Conservation (phyloP, 345 rosid species). For the Euphorbia lathyris region DNA sequence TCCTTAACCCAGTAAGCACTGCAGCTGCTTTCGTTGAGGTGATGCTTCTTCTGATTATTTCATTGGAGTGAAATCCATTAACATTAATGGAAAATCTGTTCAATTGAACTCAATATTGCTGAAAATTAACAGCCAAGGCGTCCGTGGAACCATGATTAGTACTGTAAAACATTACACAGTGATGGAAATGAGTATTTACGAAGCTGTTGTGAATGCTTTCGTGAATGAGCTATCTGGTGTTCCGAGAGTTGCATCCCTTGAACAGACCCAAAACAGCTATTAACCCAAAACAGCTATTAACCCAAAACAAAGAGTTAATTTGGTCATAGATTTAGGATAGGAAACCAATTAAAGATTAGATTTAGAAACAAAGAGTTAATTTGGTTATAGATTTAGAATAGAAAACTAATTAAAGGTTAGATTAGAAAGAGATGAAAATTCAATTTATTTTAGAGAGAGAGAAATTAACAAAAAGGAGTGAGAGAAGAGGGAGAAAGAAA, state of each 20-base stretch:
- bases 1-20: slow-evolving; percentile 19
- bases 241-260: slow-evolving; percentile 10
- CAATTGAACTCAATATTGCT: slow-evolving; percentile 4
- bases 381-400: too few species aligned
- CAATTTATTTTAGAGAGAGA: too few species aligned
- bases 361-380: too few species aligned
- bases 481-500: too few species aligned
- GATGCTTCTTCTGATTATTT: slow-evolving; percentile 25
- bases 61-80: slow-evolving; percentile 24
- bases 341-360: too few species aligned
- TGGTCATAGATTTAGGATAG: too few species aligned
- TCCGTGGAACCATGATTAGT: slow-evolving; percentile 27
- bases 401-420: too few species aligned
- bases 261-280: too few species aligned
- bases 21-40: slow-evolving; percentile 7
- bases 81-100: slow-evolving; percentile 20
- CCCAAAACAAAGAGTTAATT: too few species aligned
- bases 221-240: slow-evolving; percentile 6
- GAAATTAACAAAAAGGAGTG: too few species aligned
- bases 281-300: too few species aligned
- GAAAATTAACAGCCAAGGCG: slow-evolving; percentile 14
- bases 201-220: slow-evolving; percentile 10
- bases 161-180: slow-evolving; percentile 24
- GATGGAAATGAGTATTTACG: slow-evolving; percentile 20
- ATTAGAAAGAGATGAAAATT: too few species aligned